phyloP scores from a whole-genome alignment of 495 filamentous ascomycete genomes.

The Acidiella bohemica region DNA sequence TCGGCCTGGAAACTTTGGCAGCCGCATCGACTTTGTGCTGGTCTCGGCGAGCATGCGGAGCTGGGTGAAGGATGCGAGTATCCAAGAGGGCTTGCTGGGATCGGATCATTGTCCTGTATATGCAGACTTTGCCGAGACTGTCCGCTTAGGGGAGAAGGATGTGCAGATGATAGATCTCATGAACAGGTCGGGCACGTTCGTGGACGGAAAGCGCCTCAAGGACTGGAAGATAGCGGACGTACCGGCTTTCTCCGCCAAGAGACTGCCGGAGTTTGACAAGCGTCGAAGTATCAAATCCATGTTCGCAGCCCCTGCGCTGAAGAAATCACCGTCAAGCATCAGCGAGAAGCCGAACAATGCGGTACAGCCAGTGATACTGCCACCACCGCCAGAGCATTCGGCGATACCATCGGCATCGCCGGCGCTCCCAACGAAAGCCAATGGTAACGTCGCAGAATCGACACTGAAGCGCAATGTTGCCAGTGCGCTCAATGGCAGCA shows the following conservation, averaged over 20 bases:
- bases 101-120: constrained; percentile 96
- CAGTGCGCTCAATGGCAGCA: background rate
- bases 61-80: constrained; percentile 82
- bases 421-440: too few relatives aligned
- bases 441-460: too few relatives aligned
- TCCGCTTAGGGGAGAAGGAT: constrained; percentile 37
- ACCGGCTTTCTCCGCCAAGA: constrained; percentile 61
- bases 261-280: constrained; percentile 77
- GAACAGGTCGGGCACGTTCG: constrained; percentile 66
- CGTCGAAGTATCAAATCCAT: constrained; percentile 83
- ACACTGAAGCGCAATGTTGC: background rate
- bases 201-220: constrained; percentile 50
- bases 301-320: constrained; percentile 43
- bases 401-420: background rate
- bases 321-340: background rate
- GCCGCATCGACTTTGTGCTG: constrained; percentile 85
- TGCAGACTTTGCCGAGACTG: constrained; percentile 53
- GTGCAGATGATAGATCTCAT: constrained; percentile 57
- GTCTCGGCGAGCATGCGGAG: constrained; percentile 65
- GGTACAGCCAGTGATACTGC: background rate
- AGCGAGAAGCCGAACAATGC: background rate
- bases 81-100: constrained; percentile 88
- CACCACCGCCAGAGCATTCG: too few relatives aligned
- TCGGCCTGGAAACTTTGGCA: constrained; percentile 79
- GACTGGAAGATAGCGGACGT: constrained; percentile 53